Base-by-base conservation (phyloP, 768 basidiomycete genomes). In the Leccinum broughii region DNA sequence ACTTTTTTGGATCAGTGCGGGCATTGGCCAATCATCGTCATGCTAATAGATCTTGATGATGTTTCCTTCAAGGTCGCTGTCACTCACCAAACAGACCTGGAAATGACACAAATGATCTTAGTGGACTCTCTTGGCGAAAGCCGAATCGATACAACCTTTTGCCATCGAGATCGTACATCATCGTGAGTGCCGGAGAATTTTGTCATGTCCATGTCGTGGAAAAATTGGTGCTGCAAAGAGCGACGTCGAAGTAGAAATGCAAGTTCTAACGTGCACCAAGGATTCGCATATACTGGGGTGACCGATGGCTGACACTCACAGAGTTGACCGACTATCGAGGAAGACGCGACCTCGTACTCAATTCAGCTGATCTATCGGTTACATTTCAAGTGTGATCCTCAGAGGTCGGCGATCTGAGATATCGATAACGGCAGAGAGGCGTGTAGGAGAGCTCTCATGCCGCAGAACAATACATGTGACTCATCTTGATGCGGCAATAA, bases 1-100 rank as follows among this genome's bases (percentile, higher is more conserved):
- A 71, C 72, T 93, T 91, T 32, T 89, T 82, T n/a, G 46, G 3
- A 22, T 48, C 44, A 46, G 44, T 22, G 20, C 20, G 20, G 10
- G 44, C 3, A 11, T 46, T 22, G 20, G 20, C 44, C 20, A 20
- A 20, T 11, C n/a, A 11, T 46, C 17, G n/a, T 9, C 41, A 46
- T 46, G 15, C 10, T 11, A 20, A 46, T 13, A 34, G 11, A 34
- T 34, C 11, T 32, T 5, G 34, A 11, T 5, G 5, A 11, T 46
- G 44, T 20, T 46, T 46, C 9, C 4, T 46, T n/a, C n/a, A 46
- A 46, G 10, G n/a, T n/a, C 41, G n/a, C n/a, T 20, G n/a, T 10
- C 9, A 34, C 11, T 34, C 39, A 17, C 15, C 14, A 34, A 37
- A 17, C 3, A 4, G 24, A 24, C 9, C 8, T 15, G 30, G 22